Evolutionary conservation across 768 basidiomycete genomes (phyloP), one percentile per base, ranked within the genome.

Genomic region (Russula vinacea): DNA sequence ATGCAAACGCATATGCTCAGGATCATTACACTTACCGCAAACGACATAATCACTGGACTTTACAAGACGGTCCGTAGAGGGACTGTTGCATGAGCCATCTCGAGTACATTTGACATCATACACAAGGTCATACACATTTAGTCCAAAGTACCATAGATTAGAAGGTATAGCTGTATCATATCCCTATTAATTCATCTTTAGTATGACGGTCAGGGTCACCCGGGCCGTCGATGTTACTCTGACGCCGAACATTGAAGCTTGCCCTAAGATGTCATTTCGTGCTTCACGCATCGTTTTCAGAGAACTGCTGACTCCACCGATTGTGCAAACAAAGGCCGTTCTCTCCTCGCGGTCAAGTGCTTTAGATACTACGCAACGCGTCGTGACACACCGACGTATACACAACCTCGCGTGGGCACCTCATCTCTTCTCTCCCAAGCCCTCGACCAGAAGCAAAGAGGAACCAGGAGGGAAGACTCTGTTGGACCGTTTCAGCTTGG

Each of bases 11-110:
- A 22, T 26, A 39, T 39, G 24, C 17, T 68, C 49, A 94, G 90
- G 55, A 92, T 98, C 68, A 84, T 97, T 65, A 98, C 95, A 1
- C 79, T 98, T 52, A 95, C 94, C 2, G 84, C 88, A 62, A 94
- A 96, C 76, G 90, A 92, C 70, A 74, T 92, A 61, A 89, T 92
- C 64, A 76, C 85, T 60, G 79, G 83, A 66, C 74, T 89, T 16
- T 91, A 91, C 76, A 88, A 83, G 73, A 80, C 58, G 53, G n/a
- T 71, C 39, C 62, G 64, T 24, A 49, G 61, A 35, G 69, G 70
- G 47, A 53, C 67, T 19, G 45, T 68, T 8, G 54, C 51, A 49
- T 69, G 57, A 69, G 45, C 58, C 47, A 3, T 42, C 32, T n/a
- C 1, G 22, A 33, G 37, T 54, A 54, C 14, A 55, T 26, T 26